Percentiles rank a stretch among this genome's conserved stretches.
phyloP scores from a whole-genome alignment of 805 yeast species.

The Lipomyces anomalus region DNA sequence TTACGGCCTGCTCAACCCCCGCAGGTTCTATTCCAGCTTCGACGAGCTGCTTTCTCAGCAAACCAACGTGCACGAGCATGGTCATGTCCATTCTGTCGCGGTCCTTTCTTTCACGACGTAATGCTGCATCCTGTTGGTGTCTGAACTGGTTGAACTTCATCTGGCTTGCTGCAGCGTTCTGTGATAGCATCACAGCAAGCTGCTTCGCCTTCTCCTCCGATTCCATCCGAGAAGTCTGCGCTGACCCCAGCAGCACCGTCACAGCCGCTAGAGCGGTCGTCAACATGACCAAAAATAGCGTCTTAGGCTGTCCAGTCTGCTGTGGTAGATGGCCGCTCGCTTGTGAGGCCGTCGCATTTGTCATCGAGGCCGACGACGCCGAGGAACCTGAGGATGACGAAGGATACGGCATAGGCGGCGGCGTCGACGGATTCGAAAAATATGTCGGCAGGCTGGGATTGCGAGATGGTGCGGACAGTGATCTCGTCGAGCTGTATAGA shows the following conservation, averaged over 20 bases:
- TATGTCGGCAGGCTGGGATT: background rate
- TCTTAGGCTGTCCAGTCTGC: background rate
- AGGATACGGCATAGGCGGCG: too few species aligned
- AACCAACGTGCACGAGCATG: constrained; percentile 2
- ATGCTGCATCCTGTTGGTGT: background rate
- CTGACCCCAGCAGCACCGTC: background rate
- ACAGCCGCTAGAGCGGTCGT: background rate
- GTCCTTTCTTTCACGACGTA: background rate
- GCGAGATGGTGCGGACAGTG: too few species aligned
- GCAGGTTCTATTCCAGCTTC: constrained; percentile 4
- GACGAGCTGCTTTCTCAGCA: constrained; percentile 6
- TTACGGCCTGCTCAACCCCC: background rate
- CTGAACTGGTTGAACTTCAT: background rate
- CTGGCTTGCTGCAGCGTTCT: background rate
- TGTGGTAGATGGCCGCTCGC: too few species aligned
- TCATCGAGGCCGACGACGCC: background rate
- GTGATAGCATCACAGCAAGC: background rate
- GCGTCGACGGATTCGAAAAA: background rate
- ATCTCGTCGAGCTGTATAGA: too few species aligned
- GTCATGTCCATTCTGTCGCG: background rate
- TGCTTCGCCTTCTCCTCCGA: background rate
- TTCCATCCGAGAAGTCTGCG: background rate
- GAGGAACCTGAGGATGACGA: too few species aligned
- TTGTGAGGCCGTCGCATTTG: too few species aligned
- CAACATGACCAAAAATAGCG: background rate